Conservation (phyloP, 495 filamentous ascomycete genomes). For the Annulohypoxylon maeteangense region DNA sequence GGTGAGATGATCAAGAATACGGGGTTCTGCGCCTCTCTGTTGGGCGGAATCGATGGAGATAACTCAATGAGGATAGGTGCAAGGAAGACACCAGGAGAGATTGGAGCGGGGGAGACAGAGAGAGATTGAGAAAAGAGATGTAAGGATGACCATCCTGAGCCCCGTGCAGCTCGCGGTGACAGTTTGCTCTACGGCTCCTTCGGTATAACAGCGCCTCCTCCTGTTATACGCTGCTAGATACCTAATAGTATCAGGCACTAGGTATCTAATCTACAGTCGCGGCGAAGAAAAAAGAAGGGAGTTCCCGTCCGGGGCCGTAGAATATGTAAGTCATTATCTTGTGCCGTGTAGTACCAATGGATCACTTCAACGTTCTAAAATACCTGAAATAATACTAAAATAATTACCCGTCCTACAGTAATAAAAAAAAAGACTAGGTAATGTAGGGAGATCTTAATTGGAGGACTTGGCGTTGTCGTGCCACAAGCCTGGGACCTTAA, state of each 20-base stretch:
- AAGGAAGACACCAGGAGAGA: background rate
- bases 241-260: no score
- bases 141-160: constrained; percentile 7
- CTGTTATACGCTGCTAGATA: constrained; percentile 11
- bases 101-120: background rate
- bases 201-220: constrained; percentile 38
- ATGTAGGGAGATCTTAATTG: background rate
- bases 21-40: constrained; percentile 30
- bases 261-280: background rate
- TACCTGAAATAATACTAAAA: background rate
- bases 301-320: constrained; percentile 22
- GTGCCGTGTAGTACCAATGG: background rate
- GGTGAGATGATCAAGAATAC: constrained; percentile 5
- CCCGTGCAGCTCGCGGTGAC: background rate
- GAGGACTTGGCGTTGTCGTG: background rate
- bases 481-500: background rate
- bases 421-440: background rate
- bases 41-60: constrained; percentile 12
- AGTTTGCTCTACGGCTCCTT: constrained; percentile 31
- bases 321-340: constrained; percentile 7
- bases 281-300: constrained; percentile 15
- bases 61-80: background rate
- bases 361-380: background rate
- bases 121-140: background rate
- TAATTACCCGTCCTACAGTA: no score